phyloP scores from a whole-genome alignment of 2,329 filamentous ascomycete genomes.

The Colletotrichum phormii region DNA sequence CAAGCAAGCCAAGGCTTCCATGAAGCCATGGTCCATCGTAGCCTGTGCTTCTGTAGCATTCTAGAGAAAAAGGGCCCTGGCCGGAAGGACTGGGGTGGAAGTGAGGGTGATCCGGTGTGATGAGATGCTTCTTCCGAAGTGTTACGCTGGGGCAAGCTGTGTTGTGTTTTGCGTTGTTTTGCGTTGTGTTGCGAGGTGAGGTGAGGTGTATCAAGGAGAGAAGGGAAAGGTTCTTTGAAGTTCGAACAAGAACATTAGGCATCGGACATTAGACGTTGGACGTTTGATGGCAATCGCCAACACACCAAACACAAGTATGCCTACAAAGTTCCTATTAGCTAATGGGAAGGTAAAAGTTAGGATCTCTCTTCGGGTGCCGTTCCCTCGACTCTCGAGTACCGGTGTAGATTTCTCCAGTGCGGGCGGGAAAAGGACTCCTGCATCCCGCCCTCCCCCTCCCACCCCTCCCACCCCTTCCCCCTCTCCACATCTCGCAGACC shows the following conservation, averaged over 20 bases:
- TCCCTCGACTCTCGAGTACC: constrained; percentile 21
- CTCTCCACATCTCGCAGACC: neutral
- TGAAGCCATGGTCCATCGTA: neutral
- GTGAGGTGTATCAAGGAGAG: neutral
- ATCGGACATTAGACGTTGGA: neutral
- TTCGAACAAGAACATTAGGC: neutral
- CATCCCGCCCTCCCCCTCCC: neutral
- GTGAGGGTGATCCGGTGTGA: neutral
- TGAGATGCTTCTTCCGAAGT: neutral
- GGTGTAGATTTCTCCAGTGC: constrained; percentile 14
- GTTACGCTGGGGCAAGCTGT: neutral
- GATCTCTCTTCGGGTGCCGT: neutral
- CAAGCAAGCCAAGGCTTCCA: constrained; percentile 4
- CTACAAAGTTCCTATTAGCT: neutral
- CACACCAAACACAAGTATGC: neutral
- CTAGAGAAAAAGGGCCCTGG: neutral
- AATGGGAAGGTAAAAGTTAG: neutral
- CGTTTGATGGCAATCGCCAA: neutral
- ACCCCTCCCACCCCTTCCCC: neutral
- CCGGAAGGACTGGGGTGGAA: neutral
- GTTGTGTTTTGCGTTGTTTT: too few species aligned
- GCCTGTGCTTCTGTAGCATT: constrained; percentile 26
- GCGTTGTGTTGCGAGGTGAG: too few species aligned
- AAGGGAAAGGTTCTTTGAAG: neutral
- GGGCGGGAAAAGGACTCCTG: constrained; percentile 1